A percentile compares a stretch with the other conserved stretches of the same genome.
Conservation (phyloP, 495 filamentous ascomycete species). For the Penicillium angulare region DNA sequence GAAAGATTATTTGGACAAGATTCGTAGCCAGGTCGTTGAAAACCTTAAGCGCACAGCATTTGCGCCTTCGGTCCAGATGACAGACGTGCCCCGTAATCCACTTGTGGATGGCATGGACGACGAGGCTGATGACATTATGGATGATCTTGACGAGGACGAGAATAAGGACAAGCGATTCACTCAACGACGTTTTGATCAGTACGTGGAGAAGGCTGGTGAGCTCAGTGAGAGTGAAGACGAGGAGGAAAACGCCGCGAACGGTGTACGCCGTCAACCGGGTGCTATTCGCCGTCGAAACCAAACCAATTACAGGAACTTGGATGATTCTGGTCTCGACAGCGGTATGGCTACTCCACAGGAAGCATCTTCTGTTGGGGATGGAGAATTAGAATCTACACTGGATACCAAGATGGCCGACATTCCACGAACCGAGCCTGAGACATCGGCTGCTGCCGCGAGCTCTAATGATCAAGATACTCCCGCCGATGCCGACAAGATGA, state of each 20-base stretch:
- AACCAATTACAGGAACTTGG: conserved; percentile 67
- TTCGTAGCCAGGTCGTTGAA: conserved; percentile 85
- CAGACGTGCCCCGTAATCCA: conserved; percentile 81
- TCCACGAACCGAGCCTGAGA: conserved; percentile 39
- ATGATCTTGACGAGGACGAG: conserved; percentile 87
- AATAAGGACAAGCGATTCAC: conserved; percentile 83
- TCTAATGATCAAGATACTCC: conserved; percentile 41
- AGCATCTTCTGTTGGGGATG: conserved; percentile 49
- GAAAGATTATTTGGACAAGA: conserved; percentile 91
- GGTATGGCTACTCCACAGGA: conserved; percentile 55
- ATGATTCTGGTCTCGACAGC: conserved; percentile 67
- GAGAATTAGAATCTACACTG: conserved; percentile 45
- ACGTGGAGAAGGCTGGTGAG: conserved; percentile 70
- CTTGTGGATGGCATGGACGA: conserved; percentile 67
- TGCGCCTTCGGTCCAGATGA: conserved; percentile 91
- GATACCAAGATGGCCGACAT: conserved; percentile 53
- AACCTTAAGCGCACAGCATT: conserved; percentile 87
- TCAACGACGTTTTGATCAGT: conserved; percentile 79
- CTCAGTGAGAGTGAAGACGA: conserved; percentile 87
- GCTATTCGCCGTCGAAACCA: conserved; percentile 62
- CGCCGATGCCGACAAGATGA: conserved; percentile 36
- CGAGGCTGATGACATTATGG: conserved; percentile 83
- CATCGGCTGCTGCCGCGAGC: conserved; percentile 17
- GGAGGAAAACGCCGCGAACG: conserved; percentile 72
- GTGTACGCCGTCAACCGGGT: conserved; percentile 62